Evolutionary conservation across 192 early-diverging fungal genomes (phyloP), one percentile per base, ranked within the genome.

Genomic region (Pilobolus umbonatus): DNA sequence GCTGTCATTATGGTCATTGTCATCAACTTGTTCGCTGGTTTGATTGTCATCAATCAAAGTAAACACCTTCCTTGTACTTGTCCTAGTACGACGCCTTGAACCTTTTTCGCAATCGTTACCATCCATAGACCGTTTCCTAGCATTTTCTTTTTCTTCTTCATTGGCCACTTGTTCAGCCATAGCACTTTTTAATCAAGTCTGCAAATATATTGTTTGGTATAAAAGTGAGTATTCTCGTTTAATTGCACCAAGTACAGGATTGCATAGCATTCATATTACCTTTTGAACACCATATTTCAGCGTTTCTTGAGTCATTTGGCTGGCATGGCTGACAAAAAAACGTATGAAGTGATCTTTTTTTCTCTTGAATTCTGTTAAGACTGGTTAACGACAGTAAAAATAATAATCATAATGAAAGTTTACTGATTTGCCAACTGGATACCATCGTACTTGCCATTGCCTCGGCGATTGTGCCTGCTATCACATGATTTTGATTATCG

Each of bases 271-370:
- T 51, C 49, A 51, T 51, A 51, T 51, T 32, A 51, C 49, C 31
- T 51, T 51, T 51, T 51, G 49, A 51, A 51, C 44, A 46, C 44
- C 24, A 46, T 46, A 46, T 46, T 46, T 46, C 44, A 46, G 44
- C 21, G 44, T 46, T 46, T 46, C 44, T 46, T 46, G 4, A 46
- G 44, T 46, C 44, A 46, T 46, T 46, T 46, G 24, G 44, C 26
- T 11, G 44, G 44, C 24, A 46, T 46, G 44, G 44, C 22, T 46
- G 44, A 46, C 24, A 46, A 46, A 46, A n/a, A 46, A 46, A 25
- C 24, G 22, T 12, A 46, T 25, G 22, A 46, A 46, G 26, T 46
- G 44, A 25, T 46, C n/a, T 46, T 24, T 26, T 46, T 46, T 46
- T 25, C 4, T 25, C 24, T 46, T 46, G 24, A 46, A 46, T 46